These are phyloP conservation scores for Jamesozyma gamospora DNA, from an alignment of 805 yeast species.

Conservation along the genomic window DNA sequence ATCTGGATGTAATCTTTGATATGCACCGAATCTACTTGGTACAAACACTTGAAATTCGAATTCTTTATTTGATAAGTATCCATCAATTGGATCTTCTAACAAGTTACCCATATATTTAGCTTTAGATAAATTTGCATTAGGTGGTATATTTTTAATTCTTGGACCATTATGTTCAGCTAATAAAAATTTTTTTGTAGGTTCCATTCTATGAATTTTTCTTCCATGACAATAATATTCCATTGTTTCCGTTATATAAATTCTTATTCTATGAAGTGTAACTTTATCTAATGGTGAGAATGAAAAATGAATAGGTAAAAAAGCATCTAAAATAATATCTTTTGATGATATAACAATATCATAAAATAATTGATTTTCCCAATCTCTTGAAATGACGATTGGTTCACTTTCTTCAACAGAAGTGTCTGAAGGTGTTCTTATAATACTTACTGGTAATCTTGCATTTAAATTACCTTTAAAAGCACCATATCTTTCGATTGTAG, in stretches of 20 bases:
- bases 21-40: slow-evolving; percentile 55
- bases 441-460: slow-evolving; percentile 51
- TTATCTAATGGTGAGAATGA: slow-evolving; percentile 80
- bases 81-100: slow-evolving; percentile 30
- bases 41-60: slow-evolving; percentile 80
- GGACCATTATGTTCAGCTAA: slow-evolving; percentile 73
- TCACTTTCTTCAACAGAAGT: slow-evolving; percentile 80
- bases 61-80: slow-evolving; percentile 62
- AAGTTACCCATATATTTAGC: slow-evolving; percentile 35
- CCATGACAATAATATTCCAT: slow-evolving; percentile 81
- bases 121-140: slow-evolving; percentile 27
- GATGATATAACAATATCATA: slow-evolving; percentile 89
- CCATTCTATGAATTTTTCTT: slow-evolving; percentile 83
- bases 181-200: slow-evolving; percentile 75
- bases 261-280: slow-evolving; percentile 70
- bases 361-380: slow-evolving; percentile 87
- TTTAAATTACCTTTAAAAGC: slow-evolving; percentile 70
- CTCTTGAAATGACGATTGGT: slow-evolving; percentile 81
- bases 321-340: slow-evolving; percentile 75
- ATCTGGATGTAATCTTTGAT: slow-evolving; percentile 67
- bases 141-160: slow-evolving; percentile 26
- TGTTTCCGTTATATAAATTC: slow-evolving; percentile 81
- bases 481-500: slow-evolving; percentile 65
- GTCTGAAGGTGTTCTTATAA: slow-evolving; percentile 71
- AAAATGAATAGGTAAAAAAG: slow-evolving; percentile 75